Evolutionary conservation across 306 rosid species (phyloP).

Genomic region (Prunus padus): DNA sequence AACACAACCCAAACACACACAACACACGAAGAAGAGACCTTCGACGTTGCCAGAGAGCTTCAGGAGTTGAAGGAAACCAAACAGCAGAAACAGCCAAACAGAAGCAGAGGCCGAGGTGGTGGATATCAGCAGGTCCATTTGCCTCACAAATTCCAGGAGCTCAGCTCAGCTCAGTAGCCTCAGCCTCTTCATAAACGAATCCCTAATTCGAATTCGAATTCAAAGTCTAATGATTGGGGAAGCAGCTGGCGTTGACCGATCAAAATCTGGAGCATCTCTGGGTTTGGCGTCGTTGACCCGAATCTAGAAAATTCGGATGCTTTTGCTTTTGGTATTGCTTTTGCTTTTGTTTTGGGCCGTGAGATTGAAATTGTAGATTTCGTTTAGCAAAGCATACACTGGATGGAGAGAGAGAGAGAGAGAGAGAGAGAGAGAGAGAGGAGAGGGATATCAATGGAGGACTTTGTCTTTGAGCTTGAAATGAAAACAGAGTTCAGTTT

Average conservation of each 20-base stretch:
- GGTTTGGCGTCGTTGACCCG: not conserved
- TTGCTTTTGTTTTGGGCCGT: not conserved
- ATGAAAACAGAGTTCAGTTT: not conserved
- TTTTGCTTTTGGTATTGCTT: not conserved
- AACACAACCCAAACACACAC: constrained; percentile 5
- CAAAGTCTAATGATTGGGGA: not conserved
- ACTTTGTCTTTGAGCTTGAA: not conserved
- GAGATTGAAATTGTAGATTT: not conserved
- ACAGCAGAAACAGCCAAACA: constrained; percentile 45
- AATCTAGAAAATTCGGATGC: not conserved
- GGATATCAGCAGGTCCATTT: not conserved
- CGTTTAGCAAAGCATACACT: not conserved
- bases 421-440: not conserved
- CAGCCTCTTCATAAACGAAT: not conserved
- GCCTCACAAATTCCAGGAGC: constrained; percentile 15
- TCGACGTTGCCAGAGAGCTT: constrained; percentile 59
- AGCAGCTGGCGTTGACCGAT: constrained; percentile 10
- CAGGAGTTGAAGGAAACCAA: constrained; percentile 46
- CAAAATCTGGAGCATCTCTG: constrained; percentile 2
- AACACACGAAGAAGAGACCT: constrained; percentile 40
- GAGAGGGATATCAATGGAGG: not conserved
- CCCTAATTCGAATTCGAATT: not conserved
- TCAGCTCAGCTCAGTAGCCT: not conserved
- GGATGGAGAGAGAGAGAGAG: not conserved
- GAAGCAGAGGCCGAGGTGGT: constrained; percentile 22